Evolutionary conservation across 2,329 filamentous ascomycete species (phyloP).

Genomic region (Penicillium hesseltinei): DNA sequence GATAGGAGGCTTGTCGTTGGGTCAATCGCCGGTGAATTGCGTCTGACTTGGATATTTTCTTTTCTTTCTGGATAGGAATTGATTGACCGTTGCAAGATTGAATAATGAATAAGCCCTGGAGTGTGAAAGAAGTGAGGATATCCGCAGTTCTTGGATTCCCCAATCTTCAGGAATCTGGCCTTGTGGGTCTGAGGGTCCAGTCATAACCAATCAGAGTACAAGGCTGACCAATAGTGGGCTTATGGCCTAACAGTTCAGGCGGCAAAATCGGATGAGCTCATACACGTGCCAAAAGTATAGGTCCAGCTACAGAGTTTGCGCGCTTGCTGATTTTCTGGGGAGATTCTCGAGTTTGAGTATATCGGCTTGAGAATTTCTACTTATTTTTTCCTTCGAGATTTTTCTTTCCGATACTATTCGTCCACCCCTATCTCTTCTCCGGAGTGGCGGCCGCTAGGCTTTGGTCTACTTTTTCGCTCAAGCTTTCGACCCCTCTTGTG

Average conservation of each 20-base stretch:
- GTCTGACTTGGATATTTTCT: not conserved
- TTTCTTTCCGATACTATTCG: not conserved
- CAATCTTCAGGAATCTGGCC: conserved; percentile 8
- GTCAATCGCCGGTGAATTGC: not conserved
- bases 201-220: conserved; percentile 1
- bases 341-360: not conserved
- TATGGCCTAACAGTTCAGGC: conserved; percentile 11
- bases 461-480: not conserved
- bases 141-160: not conserved
- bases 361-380: not conserved
- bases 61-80: no score
- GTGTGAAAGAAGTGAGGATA: not conserved
- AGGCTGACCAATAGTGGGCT: not conserved
- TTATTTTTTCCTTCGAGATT: not conserved
- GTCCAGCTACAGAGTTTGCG: conserved; percentile 9
- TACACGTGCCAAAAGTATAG: conserved; percentile 23
- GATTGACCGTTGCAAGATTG: not conserved
- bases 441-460: not conserved
- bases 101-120: not conserved
- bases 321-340: not conserved
- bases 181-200: not conserved
- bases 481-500: conserved; percentile 3
- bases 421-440: not conserved
- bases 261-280: conserved; percentile 14
- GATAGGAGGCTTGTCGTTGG: not conserved